Conservation (phyloP, 2,329 filamentous ascomycete species). For the Lomentospora prolificans region DNA sequence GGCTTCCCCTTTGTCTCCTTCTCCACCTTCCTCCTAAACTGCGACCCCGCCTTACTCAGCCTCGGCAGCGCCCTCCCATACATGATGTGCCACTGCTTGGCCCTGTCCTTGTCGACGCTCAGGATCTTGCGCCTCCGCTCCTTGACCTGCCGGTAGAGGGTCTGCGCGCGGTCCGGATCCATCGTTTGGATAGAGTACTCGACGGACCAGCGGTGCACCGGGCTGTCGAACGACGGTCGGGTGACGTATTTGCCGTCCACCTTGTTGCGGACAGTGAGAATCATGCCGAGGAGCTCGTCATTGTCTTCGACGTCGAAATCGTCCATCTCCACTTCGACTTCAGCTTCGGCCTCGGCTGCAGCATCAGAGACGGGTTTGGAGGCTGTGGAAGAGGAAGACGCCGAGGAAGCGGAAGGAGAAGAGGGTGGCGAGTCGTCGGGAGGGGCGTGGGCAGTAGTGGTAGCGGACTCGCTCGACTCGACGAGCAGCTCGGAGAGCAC, state of each 20-base stretch:
- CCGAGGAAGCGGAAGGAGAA: not conserved
- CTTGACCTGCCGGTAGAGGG: constrained; percentile 47
- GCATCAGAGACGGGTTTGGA: not conserved
- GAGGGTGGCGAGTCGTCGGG: not conserved
- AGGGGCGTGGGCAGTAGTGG: not conserved
- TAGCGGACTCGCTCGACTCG: constrained; percentile 18
- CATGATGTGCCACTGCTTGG: constrained; percentile 33
- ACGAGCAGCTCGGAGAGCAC: constrained; percentile 40
- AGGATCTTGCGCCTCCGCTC: constrained; percentile 41
- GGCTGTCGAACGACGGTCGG: constrained; percentile 43
- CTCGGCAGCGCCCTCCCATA: constrained; percentile 30
- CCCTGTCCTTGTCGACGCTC: constrained; percentile 11
- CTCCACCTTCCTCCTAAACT: constrained; percentile 47
- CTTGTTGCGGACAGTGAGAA: constrained; percentile 61
- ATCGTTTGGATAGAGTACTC: constrained; percentile 69
- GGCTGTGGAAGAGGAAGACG: not conserved
- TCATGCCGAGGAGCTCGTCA: constrained; percentile 53
- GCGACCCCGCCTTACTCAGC: constrained; percentile 42
- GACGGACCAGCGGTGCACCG: constrained; percentile 52
- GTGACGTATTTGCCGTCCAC: constrained; percentile 56
- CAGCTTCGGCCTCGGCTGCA: constrained; percentile 5
- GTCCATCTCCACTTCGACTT: constrained; percentile 6
- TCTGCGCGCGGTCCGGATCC: constrained; percentile 27
- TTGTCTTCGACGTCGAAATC: constrained; percentile 8
- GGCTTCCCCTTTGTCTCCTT: constrained; percentile 36